These are phyloP conservation scores for Cyclotella kingstonii DNA, from an alignment of 108 stramenopile species.

Conservation along the genomic window DNA sequence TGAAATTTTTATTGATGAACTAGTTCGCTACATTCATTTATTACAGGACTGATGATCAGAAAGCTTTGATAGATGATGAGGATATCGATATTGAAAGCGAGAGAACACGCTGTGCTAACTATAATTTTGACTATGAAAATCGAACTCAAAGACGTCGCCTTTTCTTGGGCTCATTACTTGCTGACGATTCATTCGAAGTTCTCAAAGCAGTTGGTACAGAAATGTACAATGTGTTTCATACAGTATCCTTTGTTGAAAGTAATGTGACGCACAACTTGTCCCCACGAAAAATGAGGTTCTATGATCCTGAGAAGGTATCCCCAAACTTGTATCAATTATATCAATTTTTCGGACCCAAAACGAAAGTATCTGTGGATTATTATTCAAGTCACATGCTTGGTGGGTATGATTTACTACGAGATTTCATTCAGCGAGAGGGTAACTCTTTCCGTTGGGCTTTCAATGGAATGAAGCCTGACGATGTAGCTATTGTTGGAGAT, in stretches of 20 bases:
- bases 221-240: no score
- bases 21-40: background rate
- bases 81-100: background rate
- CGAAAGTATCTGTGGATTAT: constrained; percentile 22
- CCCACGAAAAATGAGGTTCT: constrained; percentile 17
- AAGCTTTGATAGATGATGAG: constrained; percentile 1
- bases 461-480: constrained; percentile 46
- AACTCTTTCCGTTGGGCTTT: constrained; percentile 41
- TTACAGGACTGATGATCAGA: background rate
- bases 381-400: background rate
- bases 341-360: constrained; percentile 19
- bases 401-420: constrained; percentile 2
- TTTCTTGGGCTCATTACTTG: constrained; percentile 30
- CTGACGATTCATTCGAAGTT: constrained; percentile 36
- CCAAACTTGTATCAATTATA: constrained; percentile 2
- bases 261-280: constrained; percentile 37
- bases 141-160: background rate
- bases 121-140: background rate
- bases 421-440: constrained; percentile 43
- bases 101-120: constrained; percentile 3
- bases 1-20: no score
- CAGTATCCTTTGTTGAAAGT: constrained; percentile 50
- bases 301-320: background rate
- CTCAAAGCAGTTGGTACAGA: constrained; percentile 27
- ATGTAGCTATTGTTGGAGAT: constrained; percentile 51